Conservation (phyloP, 2,329 filamentous ascomycete genomes). For the Sclerotiophoma versabilis region DNA sequence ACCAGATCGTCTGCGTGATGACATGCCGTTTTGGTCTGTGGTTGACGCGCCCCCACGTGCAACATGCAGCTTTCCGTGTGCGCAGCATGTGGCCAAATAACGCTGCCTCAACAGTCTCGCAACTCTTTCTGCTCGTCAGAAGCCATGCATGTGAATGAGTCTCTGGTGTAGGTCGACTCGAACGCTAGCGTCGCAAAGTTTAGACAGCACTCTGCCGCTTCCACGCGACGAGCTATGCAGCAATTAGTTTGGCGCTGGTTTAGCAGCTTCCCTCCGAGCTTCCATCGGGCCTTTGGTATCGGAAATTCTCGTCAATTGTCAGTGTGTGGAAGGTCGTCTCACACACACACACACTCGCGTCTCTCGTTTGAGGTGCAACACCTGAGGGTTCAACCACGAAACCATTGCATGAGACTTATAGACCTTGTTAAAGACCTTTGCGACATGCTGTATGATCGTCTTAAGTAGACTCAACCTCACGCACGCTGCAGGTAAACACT, state of each 20-base stretch:
- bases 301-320: slow-evolving; percentile 9
- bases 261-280: slow-evolving; percentile 23
- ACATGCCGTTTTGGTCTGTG: slow-evolving; percentile 4
- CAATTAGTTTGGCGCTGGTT: slow-evolving; percentile 3
- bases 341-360: neutral
- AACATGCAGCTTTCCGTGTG: slow-evolving; percentile 7
- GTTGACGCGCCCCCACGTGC: slow-evolving; percentile 16
- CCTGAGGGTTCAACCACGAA: neutral
- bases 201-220: slow-evolving; percentile 36
- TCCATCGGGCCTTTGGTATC: slow-evolving; percentile 29
- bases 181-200: slow-evolving; percentile 33
- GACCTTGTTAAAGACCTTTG: neutral
- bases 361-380: neutral
- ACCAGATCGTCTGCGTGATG: neutral
- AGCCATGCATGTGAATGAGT: slow-evolving; percentile 6
- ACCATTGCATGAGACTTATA: neutral
- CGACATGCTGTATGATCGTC: neutral
- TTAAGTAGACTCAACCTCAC: neutral
- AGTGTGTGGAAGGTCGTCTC: neutral
- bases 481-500: slow-evolving; percentile 3
- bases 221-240: slow-evolving; percentile 45
- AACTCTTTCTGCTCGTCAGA: slow-evolving; percentile 2
- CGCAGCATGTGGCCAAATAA: neutral
- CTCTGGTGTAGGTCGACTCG: slow-evolving; percentile 2
- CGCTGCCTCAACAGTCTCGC: slow-evolving; percentile 8